phyloP scores from a whole-genome alignment of 768 basidiomycete genomes.

The Coprinellus aureogranulatus region DNA sequence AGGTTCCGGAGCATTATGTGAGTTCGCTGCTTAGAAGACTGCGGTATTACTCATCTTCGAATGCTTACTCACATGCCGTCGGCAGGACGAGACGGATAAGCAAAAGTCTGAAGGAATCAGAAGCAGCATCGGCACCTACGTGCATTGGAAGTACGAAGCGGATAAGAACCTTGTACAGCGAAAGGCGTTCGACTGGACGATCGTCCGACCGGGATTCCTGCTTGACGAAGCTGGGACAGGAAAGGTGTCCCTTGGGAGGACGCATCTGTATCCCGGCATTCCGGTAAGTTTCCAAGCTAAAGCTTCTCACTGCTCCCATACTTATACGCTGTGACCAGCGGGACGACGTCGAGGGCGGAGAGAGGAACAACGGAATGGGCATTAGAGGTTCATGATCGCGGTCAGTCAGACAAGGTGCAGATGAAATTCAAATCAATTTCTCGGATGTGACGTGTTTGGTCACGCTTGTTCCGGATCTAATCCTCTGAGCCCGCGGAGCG shows the following conservation, averaged over 20 bases:
- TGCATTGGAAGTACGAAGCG: conserved; percentile 51
- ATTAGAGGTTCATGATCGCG: not conserved
- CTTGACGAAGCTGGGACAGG: conserved; percentile 50
- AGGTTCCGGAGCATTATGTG: conserved; percentile 52
- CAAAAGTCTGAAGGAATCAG: conserved; percentile 39
- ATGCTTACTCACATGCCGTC: not conserved
- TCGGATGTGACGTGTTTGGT: conserved; percentile 7
- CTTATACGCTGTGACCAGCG: conserved; percentile 29
- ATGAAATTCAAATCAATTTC: conserved; percentile 1
- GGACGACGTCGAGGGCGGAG: conserved; percentile 53
- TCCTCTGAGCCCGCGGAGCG: not conserved
- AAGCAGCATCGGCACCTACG: conserved; percentile 42
- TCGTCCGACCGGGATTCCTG: conserved; percentile 65
- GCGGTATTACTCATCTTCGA: not conserved
- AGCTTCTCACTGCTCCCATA: not conserved
- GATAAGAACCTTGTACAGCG: conserved; percentile 48
- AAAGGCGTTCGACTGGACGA: conserved; percentile 61
- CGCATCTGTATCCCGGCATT: conserved; percentile 45
- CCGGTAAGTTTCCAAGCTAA: conserved; percentile 36
- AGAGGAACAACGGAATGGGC: not conserved
- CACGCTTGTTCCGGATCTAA: conserved; percentile 7
- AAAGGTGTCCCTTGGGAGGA: conserved; percentile 50
- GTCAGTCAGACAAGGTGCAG: not conserved
- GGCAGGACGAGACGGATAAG: conserved; percentile 47
- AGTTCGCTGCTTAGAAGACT: conserved; percentile 12